Evolutionary conservation across 129 eudicot genomes (phyloP), one percentile per base, ranked within the genome.

Genomic region (Kitagawia praeruptora): DNA sequence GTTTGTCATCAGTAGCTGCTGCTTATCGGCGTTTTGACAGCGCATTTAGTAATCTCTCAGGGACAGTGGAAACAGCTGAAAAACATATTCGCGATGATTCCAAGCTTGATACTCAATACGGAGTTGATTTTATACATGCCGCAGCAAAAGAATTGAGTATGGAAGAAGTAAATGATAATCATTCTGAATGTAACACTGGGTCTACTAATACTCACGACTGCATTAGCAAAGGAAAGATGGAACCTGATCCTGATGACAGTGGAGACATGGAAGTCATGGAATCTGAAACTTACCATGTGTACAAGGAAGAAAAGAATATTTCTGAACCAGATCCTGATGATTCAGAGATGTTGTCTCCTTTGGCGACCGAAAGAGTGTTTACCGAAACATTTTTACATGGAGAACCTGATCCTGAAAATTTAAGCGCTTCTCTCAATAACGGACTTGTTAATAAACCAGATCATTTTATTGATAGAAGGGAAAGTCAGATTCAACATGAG

Each of bases 1-100:
- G 97, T 77, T 88, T 84, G 37, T 81, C 93, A 74, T 89, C 98
- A 37, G 97, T 89, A 34, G 88, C 89, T 84, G 98, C 98, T 71
- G 98, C 98, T 80, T 91, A 88, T 85, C 82, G 80, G 8, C 98
- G 98, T 74, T 79, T 91, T 51, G 88, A 89, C 41, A 81, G 81
- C 12, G 72, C 87, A 77, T 75, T 92, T n/a, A 79, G n/a, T 27
- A 73, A 86, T 75, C 69, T 61, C 27, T 72, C 81, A 28, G 77
- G 64, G 56, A 74, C 84, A 31, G 49, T 87, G 5, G 86, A 82
- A 76, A 75, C 81, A 61, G 64, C 41, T 78, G 38, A 84, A 53
- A 83, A 82, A 78, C 85, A 83, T 18, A 82, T 70, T 72, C 81
- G 85, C 16, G 88, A 78, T 84, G 81, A 47, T 76, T 81, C 74